phyloP scores from a whole-genome alignment of 1,284 basidiomycete species.

The Austroboletus novae-zelandiae region DNA sequence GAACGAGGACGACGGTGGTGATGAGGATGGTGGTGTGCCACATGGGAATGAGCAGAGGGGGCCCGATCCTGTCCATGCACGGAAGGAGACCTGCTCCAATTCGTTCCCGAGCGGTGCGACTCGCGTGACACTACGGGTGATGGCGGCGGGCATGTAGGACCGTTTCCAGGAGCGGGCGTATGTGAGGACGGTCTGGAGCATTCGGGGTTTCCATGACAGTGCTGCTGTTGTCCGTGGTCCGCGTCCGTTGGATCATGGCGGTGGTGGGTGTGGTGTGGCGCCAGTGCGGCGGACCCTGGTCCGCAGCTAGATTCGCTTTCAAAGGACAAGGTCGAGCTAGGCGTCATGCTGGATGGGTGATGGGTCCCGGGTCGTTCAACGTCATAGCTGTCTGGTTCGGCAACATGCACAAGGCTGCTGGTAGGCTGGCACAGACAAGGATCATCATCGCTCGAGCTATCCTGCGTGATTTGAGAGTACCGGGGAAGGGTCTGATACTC shows the following conservation, averaged over 20 bases:
- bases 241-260: not conserved
- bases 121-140: not conserved
- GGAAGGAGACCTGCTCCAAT: not conserved
- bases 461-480: slow-evolving; percentile 50
- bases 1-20: not conserved
- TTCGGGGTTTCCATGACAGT: not conserved
- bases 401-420: not conserved
- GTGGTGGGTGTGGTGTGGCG: slow-evolving; percentile 15
- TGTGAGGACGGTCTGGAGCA: slow-evolving; percentile 3
- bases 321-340: slow-evolving; percentile 30
- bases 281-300: not conserved
- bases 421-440: slow-evolving; percentile 44
- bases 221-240: not conserved
- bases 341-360: slow-evolving; percentile 19
- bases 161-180: not conserved
- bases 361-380: slow-evolving; percentile 10
- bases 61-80: not conserved
- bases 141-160: not conserved
- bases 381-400: not conserved
- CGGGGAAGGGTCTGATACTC: slow-evolving; percentile 76
- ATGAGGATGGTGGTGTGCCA: not conserved
- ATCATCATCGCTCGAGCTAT: slow-evolving; percentile 23
- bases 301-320: slow-evolving; percentile 31
- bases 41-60: not conserved
- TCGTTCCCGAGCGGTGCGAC: not conserved